These are phyloP conservation scores for Leccinum obscurum DNA, from an alignment of 768 basidiomycete species.

Conservation along the genomic window DNA sequence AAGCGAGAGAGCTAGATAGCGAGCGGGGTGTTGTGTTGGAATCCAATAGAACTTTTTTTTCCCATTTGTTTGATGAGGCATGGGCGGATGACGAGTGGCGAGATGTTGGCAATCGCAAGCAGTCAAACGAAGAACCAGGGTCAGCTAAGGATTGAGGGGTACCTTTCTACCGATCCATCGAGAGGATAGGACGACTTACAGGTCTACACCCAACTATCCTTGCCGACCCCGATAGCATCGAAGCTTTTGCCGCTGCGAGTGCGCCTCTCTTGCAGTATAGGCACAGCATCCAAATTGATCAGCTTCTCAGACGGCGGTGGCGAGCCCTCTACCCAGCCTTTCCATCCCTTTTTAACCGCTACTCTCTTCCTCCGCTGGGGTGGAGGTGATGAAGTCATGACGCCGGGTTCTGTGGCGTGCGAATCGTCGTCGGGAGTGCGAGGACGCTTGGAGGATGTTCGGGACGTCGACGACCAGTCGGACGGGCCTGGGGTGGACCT, in stretches of 20 bases:
- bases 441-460: conserved; percentile 79
- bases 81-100: neutral
- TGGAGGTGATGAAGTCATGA: conserved; percentile 22
- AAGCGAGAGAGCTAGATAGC: conserved; percentile 20
- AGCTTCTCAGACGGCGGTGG: conserved; percentile 77
- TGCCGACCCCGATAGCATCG: conserved; percentile 76
- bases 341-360: conserved; percentile 79
- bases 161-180: conserved; percentile 50
- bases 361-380: conserved; percentile 59
- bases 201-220: conserved; percentile 71
- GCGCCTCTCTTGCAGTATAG: conserved; percentile 68
- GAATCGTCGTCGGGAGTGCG: conserved; percentile 70
- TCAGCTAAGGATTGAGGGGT: conserved; percentile 30
- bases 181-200: conserved; percentile 40
- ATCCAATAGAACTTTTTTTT: conserved; percentile 11
- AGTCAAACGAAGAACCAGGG: conserved; percentile 5
- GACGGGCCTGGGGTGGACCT: conserved; percentile 77
- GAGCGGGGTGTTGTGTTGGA: conserved; percentile 9
- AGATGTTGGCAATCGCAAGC: conserved; percentile 1
- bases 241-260: conserved; percentile 87
- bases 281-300: conserved; percentile 76
- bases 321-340: conserved; percentile 88
- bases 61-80: conserved; percentile 11
- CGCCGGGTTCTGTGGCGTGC: conserved; percentile 31
- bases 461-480: conserved; percentile 68